Conservation (phyloP, 208 protist genomes). For the Blastocrithidia nonstop region DNA sequence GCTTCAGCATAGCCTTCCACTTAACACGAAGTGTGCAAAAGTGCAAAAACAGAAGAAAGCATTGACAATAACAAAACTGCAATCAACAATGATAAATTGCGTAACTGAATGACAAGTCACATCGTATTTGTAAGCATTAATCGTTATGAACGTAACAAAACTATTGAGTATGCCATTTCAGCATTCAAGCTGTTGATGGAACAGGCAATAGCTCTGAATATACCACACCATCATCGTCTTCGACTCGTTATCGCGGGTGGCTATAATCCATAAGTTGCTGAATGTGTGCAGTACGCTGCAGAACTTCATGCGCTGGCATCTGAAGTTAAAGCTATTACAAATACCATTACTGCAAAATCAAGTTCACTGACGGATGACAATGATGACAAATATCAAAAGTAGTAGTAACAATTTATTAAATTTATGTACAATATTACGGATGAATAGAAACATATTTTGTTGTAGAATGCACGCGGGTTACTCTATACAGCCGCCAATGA, state of each 20-base stretch:
- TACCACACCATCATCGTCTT: conserved; percentile 9
- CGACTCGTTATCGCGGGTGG: conserved; percentile 81
- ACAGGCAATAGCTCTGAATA: neutral
- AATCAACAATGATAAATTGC: too few relatives aligned
- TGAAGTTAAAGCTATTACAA: too few relatives aligned
- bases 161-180: conserved; percentile 83
- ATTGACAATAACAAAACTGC: too few relatives aligned
- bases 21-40: too few relatives aligned
- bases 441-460: conserved; percentile 35
- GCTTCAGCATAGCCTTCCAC: too few relatives aligned
- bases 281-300: conserved; percentile 69
- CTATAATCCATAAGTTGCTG: conserved; percentile 48
- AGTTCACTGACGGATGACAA: too few relatives aligned
- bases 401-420: too few relatives aligned
- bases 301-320: conserved; percentile 45
- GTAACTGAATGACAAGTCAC: too few relatives aligned
- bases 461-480: conserved; percentile 55
- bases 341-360: too few relatives aligned
- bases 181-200: conserved; percentile 35
- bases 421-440: too few relatives aligned
- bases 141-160: conserved; percentile 97
- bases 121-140: conserved; percentile 93
- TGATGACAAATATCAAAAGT: too few relatives aligned
- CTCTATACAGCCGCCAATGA: conserved; percentile 91
- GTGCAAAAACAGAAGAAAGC: too few relatives aligned